Percentiles rank a stretch among this genome's conserved stretches.
phyloP scores from a whole-genome alignment of 2,329 filamentous ascomycete genomes.

The Myriangium duriaei region DNA sequence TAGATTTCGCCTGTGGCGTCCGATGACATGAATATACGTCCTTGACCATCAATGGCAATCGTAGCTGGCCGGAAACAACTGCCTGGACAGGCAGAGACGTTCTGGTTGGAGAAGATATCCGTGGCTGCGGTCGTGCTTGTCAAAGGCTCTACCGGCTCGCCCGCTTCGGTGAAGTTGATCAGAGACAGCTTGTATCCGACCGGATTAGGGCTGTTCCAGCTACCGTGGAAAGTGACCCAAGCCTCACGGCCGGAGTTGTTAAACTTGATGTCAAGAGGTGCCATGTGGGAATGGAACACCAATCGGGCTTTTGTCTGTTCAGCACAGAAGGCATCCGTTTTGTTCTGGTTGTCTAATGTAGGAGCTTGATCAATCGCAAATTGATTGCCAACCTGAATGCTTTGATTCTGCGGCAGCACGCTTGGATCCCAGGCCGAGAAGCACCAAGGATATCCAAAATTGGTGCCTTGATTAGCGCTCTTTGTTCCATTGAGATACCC shows the following conservation, averaged over 20 bases:
- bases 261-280: conserved; percentile 62
- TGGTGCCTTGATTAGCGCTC: conserved; percentile 33
- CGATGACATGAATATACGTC: conserved; percentile 49
- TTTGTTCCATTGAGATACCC: conserved; percentile 45
- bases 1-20: conserved; percentile 56
- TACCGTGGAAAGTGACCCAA: conserved; percentile 60
- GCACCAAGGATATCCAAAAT: conserved; percentile 62
- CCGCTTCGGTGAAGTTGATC: conserved; percentile 32
- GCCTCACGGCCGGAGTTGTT: conserved; percentile 43
- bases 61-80: conserved; percentile 52
- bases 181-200: conserved; percentile 40
- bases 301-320: conserved; percentile 37
- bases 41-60: conserved; percentile 38
- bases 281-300: conserved; percentile 53
- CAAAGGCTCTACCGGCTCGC: conserved; percentile 30
- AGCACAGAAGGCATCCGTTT: conserved; percentile 36
- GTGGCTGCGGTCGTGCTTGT: conserved; percentile 35
- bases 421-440: conserved; percentile 51
- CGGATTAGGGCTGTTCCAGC: conserved; percentile 43
- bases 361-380: conserved; percentile 33
- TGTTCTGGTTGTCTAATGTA: conserved; percentile 26
- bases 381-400: conserved; percentile 34
- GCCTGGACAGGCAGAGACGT: conserved; percentile 41
- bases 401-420: conserved; percentile 35
- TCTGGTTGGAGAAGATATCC: conserved; percentile 44